These are phyloP conservation scores for Trichomonascaceae sp. DNA, from an alignment of 1,139 yeast genomes.

Conservation along the genomic window DNA sequence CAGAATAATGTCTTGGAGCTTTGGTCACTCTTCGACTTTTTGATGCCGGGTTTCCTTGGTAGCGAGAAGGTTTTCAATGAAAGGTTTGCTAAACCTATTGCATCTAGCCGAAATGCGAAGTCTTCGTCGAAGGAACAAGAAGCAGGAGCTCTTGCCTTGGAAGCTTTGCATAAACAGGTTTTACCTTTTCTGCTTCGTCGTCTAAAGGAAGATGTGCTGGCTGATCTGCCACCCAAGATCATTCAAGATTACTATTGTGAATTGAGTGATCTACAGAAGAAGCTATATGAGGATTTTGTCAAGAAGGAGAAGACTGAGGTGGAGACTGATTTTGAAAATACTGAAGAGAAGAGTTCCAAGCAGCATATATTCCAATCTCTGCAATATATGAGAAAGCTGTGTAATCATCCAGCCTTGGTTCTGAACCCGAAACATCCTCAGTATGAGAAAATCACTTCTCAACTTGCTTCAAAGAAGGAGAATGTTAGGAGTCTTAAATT, in stretches of 20 bases:
- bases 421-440: slow-evolving; percentile 82
- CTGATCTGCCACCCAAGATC: slow-evolving; percentile 96
- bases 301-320: slow-evolving; percentile 73
- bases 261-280: slow-evolving; percentile 81
- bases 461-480: slow-evolving; percentile 53
- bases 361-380: slow-evolving; percentile 96
- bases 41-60: slow-evolving; percentile 98
- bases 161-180: slow-evolving; percentile 93
- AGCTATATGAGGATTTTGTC: slow-evolving; percentile 86
- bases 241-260: slow-evolving; percentile 98
- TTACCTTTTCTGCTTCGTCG: slow-evolving; percentile 94
- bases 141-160: slow-evolving; percentile 92
- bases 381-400: slow-evolving; percentile 93
- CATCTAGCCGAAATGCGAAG: slow-evolving; percentile 86
- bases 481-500: slow-evolving; percentile 68
- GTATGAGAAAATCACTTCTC: slow-evolving; percentile 54
- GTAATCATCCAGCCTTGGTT: slow-evolving; percentile 97
- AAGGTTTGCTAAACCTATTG: slow-evolving; percentile 93
- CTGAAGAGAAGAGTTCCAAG: slow-evolving; percentile 48
- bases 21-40: slow-evolving; percentile 95
- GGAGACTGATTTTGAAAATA: slow-evolving; percentile 51
- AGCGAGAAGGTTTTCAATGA: slow-evolving; percentile 93
- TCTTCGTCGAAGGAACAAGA: slow-evolving; percentile 93
- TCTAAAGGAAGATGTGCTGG: slow-evolving; percentile 89
- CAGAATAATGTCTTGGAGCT: slow-evolving; percentile 94